Conservation (phyloP, 2,329 filamentous ascomycete species). For the Penicillium sp. region DNA sequence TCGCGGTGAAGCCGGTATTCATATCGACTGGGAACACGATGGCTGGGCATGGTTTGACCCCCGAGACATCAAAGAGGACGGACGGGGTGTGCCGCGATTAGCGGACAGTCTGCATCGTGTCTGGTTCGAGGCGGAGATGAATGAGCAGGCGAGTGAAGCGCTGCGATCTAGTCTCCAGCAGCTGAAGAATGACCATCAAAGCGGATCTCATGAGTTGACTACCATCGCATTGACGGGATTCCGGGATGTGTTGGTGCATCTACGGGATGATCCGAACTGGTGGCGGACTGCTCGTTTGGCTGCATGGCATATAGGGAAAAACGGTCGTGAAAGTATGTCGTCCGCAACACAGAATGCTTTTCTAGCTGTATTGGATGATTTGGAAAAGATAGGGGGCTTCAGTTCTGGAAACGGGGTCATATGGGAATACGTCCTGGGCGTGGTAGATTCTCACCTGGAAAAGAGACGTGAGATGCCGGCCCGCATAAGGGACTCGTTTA, state of each 20-base stretch:
- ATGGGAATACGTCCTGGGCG: slow-evolving; percentile 21
- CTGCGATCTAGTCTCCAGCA: slow-evolving; percentile 49
- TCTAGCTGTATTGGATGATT: slow-evolving; percentile 23
- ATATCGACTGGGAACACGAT: slow-evolving; percentile 63
- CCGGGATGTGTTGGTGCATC: slow-evolving; percentile 41
- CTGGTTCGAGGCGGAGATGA: slow-evolving; percentile 57
- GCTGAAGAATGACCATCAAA: slow-evolving; percentile 57
- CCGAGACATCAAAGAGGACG: slow-evolving; percentile 46
- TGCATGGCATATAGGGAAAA: slow-evolving; percentile 64
- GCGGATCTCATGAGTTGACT: slow-evolving; percentile 60
- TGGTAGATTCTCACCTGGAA: slow-evolving; percentile 28
- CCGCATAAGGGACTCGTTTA: slow-evolving; percentile 27
- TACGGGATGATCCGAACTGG: slow-evolving; percentile 40
- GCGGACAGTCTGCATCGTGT: slow-evolving; percentile 58
- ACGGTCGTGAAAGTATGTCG: slow-evolving; percentile 65
- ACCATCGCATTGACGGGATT: slow-evolving; percentile 53
- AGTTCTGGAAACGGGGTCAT: slow-evolving; percentile 12
- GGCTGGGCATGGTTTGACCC: slow-evolving; percentile 59
- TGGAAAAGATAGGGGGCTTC: slow-evolving; percentile 26
- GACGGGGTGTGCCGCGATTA: slow-evolving; percentile 57
- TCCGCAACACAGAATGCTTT: slow-evolving; percentile 53
- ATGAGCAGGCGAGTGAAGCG: slow-evolving; percentile 44
- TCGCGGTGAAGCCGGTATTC: slow-evolving; percentile 47
- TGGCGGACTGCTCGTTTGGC: slow-evolving; percentile 57
- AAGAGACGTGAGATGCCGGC: slow-evolving; percentile 20